These are phyloP conservation scores for Botrytis galanthina DNA, from an alignment of 2,329 filamentous ascomycete genomes.

Conservation along the genomic window DNA sequence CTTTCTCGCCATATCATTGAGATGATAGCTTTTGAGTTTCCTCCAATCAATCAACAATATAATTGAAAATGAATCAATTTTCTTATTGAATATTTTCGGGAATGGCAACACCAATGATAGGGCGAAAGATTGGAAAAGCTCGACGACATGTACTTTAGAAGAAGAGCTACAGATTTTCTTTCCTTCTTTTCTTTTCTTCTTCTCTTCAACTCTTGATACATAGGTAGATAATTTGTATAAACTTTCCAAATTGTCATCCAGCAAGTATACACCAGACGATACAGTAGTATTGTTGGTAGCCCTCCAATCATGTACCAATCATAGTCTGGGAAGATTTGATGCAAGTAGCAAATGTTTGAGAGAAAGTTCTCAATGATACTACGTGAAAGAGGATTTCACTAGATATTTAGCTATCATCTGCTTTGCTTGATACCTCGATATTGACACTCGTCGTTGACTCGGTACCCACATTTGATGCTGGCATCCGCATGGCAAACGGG, in stretches of 20 bases:
- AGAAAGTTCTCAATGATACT: not conserved
- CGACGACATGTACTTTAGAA: not conserved
- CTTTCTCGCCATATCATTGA: not conserved
- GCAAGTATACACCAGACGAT: not conserved
- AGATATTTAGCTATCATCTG: not conserved
- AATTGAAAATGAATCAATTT: not conserved
- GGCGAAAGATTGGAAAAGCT: not conserved
- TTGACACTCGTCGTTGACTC: slow-evolving; percentile 10
- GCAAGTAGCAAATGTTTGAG: not conserved
- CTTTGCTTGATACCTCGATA: not conserved
- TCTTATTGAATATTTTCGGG: not conserved
- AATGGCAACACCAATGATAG: not conserved
- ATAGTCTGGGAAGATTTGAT: not conserved
- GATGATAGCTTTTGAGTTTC: not conserved
- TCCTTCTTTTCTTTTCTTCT: not conserved
- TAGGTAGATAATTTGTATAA: too few relatives aligned
- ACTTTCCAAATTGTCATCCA: not conserved
- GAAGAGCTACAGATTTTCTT: not conserved
- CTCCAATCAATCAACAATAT: not conserved
- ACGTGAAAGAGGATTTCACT: not conserved
- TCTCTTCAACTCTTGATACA: not conserved
- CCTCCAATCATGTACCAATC: not conserved
- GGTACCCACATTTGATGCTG: not conserved
- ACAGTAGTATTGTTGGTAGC: not conserved
- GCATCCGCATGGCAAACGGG: slow-evolving; percentile 7